Evolutionary conservation across 306 rosid genomes (phyloP).

Genomic region (Casuarina cunninghamiana): DNA sequence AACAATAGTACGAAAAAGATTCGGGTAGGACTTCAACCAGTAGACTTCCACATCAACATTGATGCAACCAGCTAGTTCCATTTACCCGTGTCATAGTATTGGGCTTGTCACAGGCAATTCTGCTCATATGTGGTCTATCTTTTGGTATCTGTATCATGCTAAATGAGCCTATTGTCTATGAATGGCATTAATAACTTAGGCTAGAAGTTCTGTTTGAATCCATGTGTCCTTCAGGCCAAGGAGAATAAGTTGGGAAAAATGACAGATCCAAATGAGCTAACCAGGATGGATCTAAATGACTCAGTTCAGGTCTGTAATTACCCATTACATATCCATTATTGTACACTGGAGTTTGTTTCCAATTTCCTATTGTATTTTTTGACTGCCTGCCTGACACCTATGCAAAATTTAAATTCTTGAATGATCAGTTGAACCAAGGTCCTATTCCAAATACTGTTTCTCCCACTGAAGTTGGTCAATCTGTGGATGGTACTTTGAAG

Average conservation of each 20-base stretch:
- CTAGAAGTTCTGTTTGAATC: constrained; percentile 29
- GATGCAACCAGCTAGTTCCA: not conserved
- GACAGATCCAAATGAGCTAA: constrained; percentile 33
- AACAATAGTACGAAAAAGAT: not conserved
- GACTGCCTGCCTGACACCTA: not conserved
- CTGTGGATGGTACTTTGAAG: constrained; percentile 22
- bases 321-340: constrained; percentile 20
- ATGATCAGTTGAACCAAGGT: constrained; percentile 44
- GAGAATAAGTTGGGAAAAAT: constrained; percentile 27
- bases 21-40: not conserved
- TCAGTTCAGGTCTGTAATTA: constrained; percentile 31
- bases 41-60: not conserved
- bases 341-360: not conserved
- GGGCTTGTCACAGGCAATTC: not conserved
- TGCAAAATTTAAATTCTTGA: constrained; percentile 16
- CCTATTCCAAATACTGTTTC: constrained; percentile 26
- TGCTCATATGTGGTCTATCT: not conserved
- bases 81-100: not conserved
- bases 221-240: constrained; percentile 38
- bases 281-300: constrained; percentile 29
- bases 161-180: constrained; percentile 7
- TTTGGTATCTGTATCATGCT: constrained; percentile 4
- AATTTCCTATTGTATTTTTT: not conserved
- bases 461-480: constrained; percentile 25
- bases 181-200: not conserved